A percentile compares a stretch with the other conserved stretches of the same genome.
phyloP scores from a whole-genome alignment of 2,329 filamentous ascomycete genomes.

The Alternaria dauci region DNA sequence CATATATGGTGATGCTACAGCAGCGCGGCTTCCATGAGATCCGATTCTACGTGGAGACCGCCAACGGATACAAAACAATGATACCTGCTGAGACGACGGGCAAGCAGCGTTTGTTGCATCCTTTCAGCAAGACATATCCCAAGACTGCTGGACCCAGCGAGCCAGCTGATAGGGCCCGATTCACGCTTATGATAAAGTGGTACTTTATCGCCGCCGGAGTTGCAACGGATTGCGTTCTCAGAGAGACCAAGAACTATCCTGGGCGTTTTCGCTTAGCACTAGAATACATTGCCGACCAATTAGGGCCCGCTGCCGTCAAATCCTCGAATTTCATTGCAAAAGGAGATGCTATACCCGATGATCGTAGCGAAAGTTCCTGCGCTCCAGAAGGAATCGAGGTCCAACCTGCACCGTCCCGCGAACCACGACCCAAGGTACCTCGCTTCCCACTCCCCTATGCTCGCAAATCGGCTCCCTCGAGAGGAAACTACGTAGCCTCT shows the following conservation, averaged over 20 bases:
- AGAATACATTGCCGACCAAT: slow-evolving; percentile 13
- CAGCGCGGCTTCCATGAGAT: slow-evolving; percentile 12
- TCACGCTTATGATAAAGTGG: slow-evolving; percentile 17
- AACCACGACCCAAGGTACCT: slow-evolving; percentile 1
- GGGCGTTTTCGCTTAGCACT: slow-evolving; percentile 15
- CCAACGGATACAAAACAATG: background rate
- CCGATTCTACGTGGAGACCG: slow-evolving; percentile 13
- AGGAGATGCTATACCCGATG: background rate
- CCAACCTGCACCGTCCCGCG: slow-evolving; percentile 2
- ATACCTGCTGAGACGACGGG: slow-evolving; percentile 7
- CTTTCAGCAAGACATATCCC: slow-evolving; percentile 22
- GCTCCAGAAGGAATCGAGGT: slow-evolving; percentile 5
- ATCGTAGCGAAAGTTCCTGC: slow-evolving; percentile 4
- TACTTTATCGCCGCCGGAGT: slow-evolving; percentile 25
- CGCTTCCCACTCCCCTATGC: background rate
- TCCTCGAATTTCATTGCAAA: background rate
- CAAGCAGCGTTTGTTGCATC: slow-evolving; percentile 19
- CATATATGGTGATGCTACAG: slow-evolving; percentile 12
- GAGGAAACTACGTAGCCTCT: background rate
- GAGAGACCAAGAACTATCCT: slow-evolving; percentile 20
- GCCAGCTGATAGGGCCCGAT: slow-evolving; percentile 7
- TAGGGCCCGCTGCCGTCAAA: slow-evolving; percentile 18
- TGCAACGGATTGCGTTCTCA: slow-evolving; percentile 16
- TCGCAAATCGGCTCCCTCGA: slow-evolving; percentile 2
- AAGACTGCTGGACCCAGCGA: slow-evolving; percentile 2